A percentile compares a stretch with the other conserved stretches of the same genome.
phyloP scores from a whole-genome alignment of 495 filamentous ascomycete genomes.

The Aspergillus diversus region DNA sequence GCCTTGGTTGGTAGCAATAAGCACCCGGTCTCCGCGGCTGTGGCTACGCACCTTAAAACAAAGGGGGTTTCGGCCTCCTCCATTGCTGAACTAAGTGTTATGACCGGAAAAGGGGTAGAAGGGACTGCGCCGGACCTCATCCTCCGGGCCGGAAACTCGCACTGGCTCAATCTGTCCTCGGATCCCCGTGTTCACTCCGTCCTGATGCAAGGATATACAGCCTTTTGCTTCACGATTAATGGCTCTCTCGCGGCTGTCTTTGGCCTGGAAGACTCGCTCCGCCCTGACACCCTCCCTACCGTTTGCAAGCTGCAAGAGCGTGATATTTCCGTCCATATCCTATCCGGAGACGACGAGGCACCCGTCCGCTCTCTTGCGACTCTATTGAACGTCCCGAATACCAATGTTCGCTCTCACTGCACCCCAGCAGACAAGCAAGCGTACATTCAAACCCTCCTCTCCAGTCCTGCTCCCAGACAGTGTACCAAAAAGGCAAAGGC shows the following conservation, averaged over 20 bases:
- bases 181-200: conserved; percentile 46
- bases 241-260: conserved; percentile 56
- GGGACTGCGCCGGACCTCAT: conserved; percentile 30
- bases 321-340: conserved; percentile 61
- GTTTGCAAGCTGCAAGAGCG: conserved; percentile 56
- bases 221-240: conserved; percentile 65
- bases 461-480: not conserved
- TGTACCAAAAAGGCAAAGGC: conserved; percentile 7
- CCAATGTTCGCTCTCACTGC: conserved; percentile 53
- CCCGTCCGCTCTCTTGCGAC: conserved; percentile 59
- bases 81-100: conserved; percentile 45
- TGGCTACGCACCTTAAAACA: conserved; percentile 52
- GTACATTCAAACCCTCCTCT: conserved; percentile 56
- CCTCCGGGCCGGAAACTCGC: conserved; percentile 64
- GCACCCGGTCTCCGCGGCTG: conserved; percentile 71
- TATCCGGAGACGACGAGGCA: conserved; percentile 71
- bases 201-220: conserved; percentile 54
- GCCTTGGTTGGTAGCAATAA: conserved; percentile 56
- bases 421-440: conserved; percentile 64
- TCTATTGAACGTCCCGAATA: conserved; percentile 53
- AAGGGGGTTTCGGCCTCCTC: conserved; percentile 32
- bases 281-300: conserved; percentile 55
- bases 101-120: conserved; percentile 59
- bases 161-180: conserved; percentile 55
- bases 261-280: conserved; percentile 62